These are phyloP conservation scores for Gloeophyllum trabeum DNA, from an alignment of 768 basidiomycete genomes.

Conservation along the genomic window DNA sequence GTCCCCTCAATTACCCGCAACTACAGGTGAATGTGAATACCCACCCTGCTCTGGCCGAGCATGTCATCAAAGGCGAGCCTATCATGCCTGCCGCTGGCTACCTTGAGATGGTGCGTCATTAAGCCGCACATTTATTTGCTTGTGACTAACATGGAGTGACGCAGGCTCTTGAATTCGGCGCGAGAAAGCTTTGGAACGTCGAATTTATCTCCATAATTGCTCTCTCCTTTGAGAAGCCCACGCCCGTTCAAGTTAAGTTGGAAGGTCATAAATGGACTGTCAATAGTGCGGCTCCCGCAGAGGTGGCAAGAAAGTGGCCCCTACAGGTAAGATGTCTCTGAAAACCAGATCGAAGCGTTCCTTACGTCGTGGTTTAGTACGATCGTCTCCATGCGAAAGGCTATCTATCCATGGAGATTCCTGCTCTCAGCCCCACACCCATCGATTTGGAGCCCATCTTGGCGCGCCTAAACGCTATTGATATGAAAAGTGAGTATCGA, in stretches of 20 bases:
- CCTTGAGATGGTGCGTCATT: constrained; percentile 4
- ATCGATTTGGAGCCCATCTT: background rate
- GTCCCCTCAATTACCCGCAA: background rate
- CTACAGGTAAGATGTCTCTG: no score
- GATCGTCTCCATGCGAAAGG: background rate
- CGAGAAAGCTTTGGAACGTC: background rate
- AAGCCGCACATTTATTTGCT: background rate
- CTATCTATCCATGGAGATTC: background rate
- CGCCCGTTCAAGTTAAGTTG: constrained; percentile 3
- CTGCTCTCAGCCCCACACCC: background rate
- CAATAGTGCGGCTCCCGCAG: no score
- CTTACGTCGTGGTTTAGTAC: no score
- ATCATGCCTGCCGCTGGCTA: constrained; percentile 7
- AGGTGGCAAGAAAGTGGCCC: no score
- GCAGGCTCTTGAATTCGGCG: background rate
- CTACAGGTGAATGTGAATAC: background rate
- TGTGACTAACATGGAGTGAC: background rate
- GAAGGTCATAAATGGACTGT: no score
- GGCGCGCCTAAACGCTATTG: background rate
- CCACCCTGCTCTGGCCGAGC: constrained; percentile 5
- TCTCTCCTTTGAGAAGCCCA: constrained; percentile 2
- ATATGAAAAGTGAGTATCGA: background rate
- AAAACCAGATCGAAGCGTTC: no score
- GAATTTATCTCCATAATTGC: background rate
- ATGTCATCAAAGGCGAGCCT: constrained; percentile 5